Conservation (phyloP, 768 basidiomycete species). For the Kwoniella sp. region DNA sequence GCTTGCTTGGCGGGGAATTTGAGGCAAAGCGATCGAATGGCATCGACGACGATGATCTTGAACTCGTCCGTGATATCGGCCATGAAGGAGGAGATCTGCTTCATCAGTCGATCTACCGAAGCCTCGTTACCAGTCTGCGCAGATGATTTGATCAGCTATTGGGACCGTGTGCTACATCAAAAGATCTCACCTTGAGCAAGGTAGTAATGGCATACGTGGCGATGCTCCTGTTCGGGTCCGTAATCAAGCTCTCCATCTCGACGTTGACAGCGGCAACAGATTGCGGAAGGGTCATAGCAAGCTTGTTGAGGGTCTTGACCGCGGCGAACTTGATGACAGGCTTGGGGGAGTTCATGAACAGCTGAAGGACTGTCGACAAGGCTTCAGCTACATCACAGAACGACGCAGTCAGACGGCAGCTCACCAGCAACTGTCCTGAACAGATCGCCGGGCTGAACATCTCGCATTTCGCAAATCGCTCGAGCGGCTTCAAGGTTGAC, state of each 20-base stretch:
- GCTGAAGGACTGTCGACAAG: constrained; percentile 66
- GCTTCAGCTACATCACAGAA: constrained; percentile 8
- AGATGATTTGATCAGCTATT: neutral
- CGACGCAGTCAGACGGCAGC: constrained; percentile 31
- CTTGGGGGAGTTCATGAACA: constrained; percentile 94
- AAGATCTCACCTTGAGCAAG: constrained; percentile 70
- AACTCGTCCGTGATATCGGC: constrained; percentile 99
- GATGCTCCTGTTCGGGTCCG: constrained; percentile 89
- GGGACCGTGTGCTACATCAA: neutral
- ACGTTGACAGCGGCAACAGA: constrained; percentile 90
- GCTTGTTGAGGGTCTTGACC: constrained; percentile 84
- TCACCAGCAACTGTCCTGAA: constrained; percentile 82
- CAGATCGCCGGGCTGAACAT: constrained; percentile 69
- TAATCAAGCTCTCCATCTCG: constrained; percentile 93
- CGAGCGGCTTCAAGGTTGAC: constrained; percentile 98
- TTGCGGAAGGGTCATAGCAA: constrained; percentile 78
- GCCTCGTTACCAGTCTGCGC: constrained; percentile 93
- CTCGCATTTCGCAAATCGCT: constrained; percentile 93
- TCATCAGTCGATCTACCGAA: constrained; percentile 97
- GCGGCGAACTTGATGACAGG: constrained; percentile 94
- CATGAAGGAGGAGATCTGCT: constrained; percentile 99
- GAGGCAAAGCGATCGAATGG: constrained; percentile 94
- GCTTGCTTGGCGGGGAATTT: constrained; percentile 97
- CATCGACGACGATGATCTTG: constrained; percentile 99
- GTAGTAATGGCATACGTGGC: constrained; percentile 99